phyloP scores from a whole-genome alignment of 768 basidiomycete species.

The Melanogaster broomeanus region DNA sequence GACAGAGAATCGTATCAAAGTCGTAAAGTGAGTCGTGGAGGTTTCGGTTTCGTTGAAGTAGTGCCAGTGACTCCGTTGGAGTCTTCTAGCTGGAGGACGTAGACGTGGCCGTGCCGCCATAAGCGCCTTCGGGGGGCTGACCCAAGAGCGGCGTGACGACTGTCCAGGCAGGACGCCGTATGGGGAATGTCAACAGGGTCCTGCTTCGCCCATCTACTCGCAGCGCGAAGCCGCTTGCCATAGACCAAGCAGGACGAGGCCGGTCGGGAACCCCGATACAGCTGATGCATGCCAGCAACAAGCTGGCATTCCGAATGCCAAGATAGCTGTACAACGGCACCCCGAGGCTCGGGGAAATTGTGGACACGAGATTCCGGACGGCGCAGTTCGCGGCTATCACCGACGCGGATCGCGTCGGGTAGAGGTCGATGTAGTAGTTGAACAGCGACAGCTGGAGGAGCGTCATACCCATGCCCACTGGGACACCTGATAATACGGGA shows the following conservation, averaged over 20 bases:
- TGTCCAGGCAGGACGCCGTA: neutral
- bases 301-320: conserved; percentile 17
- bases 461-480: conserved; percentile 29
- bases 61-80: neutral
- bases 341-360: conserved; percentile 20
- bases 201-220: conserved; percentile 29
- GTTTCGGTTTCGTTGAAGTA: neutral
- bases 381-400: conserved; percentile 26
- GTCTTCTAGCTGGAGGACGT: neutral
- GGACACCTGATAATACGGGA: conserved; percentile 25
- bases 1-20: too few species aligned
- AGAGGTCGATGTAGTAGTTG: conserved; percentile 30
- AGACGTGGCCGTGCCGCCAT: conserved; percentile 18
- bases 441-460: conserved; percentile 25
- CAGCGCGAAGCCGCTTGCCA: conserved; percentile 16
- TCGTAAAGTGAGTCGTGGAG: neutral
- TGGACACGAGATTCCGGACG: conserved; percentile 16
- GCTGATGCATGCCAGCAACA: conserved; percentile 24
- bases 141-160: conserved; percentile 12
- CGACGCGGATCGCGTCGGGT: conserved; percentile 23
- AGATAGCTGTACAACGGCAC: conserved; percentile 15
- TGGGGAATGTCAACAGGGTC: conserved; percentile 4
- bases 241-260: conserved; percentile 16
- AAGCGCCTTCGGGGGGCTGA: conserved; percentile 6
- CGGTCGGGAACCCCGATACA: conserved; percentile 23